These are phyloP conservation scores for Fusarium burgessii DNA, from an alignment of 2,329 filamentous ascomycete species.

Conservation along the genomic window DNA sequence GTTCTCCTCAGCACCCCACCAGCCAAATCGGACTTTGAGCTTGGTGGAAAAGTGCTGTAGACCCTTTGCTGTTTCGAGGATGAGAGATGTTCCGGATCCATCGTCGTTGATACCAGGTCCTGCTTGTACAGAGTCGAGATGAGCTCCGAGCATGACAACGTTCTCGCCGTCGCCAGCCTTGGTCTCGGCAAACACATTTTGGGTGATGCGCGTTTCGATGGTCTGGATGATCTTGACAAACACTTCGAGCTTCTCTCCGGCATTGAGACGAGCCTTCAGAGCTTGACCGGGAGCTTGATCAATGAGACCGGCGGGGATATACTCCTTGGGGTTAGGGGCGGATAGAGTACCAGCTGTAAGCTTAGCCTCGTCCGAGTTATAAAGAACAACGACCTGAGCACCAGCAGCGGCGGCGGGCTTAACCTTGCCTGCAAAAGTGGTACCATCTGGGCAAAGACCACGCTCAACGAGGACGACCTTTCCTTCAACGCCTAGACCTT, in stretches of 20 bases:
- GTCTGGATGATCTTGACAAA: constrained; percentile 52
- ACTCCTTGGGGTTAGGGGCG: constrained; percentile 43
- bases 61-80: constrained; percentile 56
- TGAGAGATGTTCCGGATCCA: constrained; percentile 56
- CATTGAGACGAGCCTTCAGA: constrained; percentile 47
- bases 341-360: constrained; percentile 49
- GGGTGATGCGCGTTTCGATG: constrained; percentile 55
- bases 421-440: constrained; percentile 50
- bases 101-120: constrained; percentile 62
- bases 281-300: constrained; percentile 48
- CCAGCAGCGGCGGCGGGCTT: constrained; percentile 48
- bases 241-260: constrained; percentile 50
- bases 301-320: constrained; percentile 47
- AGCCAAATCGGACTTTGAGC: constrained; percentile 56
- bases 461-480: constrained; percentile 52
- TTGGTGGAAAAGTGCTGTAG: constrained; percentile 53
- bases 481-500: constrained; percentile 41
- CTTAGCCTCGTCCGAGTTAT: constrained; percentile 48
- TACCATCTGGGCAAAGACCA: constrained; percentile 46
- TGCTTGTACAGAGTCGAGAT: constrained; percentile 58
- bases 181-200: constrained; percentile 61
- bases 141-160: constrained; percentile 57
- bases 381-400: constrained; percentile 48
- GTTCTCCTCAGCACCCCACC: constrained; percentile 61
- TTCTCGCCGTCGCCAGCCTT: constrained; percentile 57